Conservation (phyloP, 768 basidiomycete genomes). For the Phaffia australis region DNA sequence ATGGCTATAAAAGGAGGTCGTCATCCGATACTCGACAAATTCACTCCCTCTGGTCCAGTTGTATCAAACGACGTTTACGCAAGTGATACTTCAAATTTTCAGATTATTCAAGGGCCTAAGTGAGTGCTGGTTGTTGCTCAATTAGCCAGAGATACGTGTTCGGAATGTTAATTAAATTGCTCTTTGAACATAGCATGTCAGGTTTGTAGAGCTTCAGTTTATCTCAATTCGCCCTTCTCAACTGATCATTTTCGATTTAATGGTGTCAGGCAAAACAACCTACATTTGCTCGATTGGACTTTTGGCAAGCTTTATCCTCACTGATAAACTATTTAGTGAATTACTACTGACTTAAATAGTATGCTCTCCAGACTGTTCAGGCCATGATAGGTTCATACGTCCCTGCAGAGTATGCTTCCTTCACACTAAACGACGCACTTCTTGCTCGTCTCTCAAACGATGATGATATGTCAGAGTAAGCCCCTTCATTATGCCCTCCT, state of each 20-base stretch:
- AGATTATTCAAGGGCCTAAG: conserved; percentile 75
- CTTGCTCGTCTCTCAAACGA: conserved; percentile 86
- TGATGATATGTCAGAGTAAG: conserved; percentile 30
- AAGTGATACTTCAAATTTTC: conserved; percentile 63
- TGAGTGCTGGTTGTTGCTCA: conserved; percentile 17
- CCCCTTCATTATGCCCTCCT: background rate
- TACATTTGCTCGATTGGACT: conserved; percentile 49
- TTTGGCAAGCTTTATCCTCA: conserved; percentile 45
- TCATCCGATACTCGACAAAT: conserved; percentile 49
- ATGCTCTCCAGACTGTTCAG: conserved; percentile 7
- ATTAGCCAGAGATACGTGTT: background rate
- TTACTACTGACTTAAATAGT: background rate
- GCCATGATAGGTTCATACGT: conserved; percentile 41
- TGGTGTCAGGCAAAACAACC: conserved; percentile 67
- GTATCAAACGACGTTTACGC: conserved; percentile 88
- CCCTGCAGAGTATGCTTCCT: conserved; percentile 85
- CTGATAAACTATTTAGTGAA: background rate
- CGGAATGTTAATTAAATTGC: background rate
- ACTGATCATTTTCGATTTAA: background rate
- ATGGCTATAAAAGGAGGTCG: conserved; percentile 78
- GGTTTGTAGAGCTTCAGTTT: conserved; percentile 34
- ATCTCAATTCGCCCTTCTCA: background rate
- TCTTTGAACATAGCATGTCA: conserved; percentile 48
- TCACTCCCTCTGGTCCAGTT: conserved; percentile 49
- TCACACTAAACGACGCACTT: conserved; percentile 75